These are phyloP conservation scores for Botrytis porri DNA, from an alignment of 2,329 filamentous ascomycete genomes.

Conservation along the genomic window DNA sequence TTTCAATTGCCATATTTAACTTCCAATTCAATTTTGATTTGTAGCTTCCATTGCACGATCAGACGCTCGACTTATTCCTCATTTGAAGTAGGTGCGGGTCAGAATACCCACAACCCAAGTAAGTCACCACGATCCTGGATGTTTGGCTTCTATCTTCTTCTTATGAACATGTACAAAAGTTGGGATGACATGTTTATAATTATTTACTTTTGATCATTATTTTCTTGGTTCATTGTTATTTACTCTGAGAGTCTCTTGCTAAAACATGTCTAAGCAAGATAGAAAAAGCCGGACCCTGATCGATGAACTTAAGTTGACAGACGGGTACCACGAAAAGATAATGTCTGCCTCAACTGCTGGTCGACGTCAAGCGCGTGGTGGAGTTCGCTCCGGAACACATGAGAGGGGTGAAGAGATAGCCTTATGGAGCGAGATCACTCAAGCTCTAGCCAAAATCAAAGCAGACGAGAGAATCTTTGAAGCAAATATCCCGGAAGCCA, in stretches of 20 bases:
- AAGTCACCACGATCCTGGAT: slow-evolving; percentile 10
- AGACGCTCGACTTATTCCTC: slow-evolving; percentile 15
- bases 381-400: slow-evolving; percentile 22
- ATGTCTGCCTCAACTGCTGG: slow-evolving; percentile 23
- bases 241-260: not conserved
- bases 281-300: not conserved
- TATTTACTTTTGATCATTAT: not conserved
- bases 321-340: slow-evolving; percentile 14
- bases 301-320: not conserved
- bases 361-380: slow-evolving; percentile 24
- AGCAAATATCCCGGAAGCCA: slow-evolving; percentile 22
- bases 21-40: slow-evolving; percentile 12
- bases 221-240: slow-evolving; percentile 1
- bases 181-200: slow-evolving; percentile 1
- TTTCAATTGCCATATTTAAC: not conserved
- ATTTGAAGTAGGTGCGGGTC: slow-evolving; percentile 21
- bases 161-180: not conserved
- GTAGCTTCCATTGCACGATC: slow-evolving; percentile 3
- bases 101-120: slow-evolving; percentile 19
- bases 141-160: not conserved
- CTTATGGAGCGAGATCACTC: slow-evolving; percentile 22
- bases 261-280: slow-evolving; percentile 12
- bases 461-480: slow-evolving; percentile 22
- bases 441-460: slow-evolving; percentile 22
- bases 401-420: slow-evolving; percentile 25